These are phyloP conservation scores for Gossypium anomalum DNA, from an alignment of 345 rosid species.

Conservation along the genomic window DNA sequence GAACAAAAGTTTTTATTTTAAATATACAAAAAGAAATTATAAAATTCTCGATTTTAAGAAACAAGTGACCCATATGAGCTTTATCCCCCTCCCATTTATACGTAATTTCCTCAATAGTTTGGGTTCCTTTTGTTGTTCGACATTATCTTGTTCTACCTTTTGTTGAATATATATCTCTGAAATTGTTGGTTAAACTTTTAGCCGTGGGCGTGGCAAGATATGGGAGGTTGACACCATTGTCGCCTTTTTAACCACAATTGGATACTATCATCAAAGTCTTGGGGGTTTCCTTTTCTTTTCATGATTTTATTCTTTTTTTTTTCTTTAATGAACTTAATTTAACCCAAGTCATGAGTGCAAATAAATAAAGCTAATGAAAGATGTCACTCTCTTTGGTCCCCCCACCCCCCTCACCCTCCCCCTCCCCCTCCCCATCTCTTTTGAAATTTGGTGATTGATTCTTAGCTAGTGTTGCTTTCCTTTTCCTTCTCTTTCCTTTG, in stretches of 20 bases:
- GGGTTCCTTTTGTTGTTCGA: no score
- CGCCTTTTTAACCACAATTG: not conserved
- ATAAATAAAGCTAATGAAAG: not conserved
- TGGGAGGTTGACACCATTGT: slow-evolving; percentile 5
- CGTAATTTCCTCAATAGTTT: not conserved
- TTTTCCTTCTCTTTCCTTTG: not conserved
- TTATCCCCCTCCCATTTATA: not conserved
- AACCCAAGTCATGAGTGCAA: slow-evolving; percentile 1
- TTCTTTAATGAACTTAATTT: not conserved
- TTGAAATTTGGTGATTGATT: not conserved
- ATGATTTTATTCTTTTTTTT: not conserved
- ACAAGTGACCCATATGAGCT: slow-evolving; percentile 4
- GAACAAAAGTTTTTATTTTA: no score
- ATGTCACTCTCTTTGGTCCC: not conserved
- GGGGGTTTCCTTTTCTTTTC: not conserved
- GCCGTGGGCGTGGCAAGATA: not conserved
- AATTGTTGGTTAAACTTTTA: not conserved
- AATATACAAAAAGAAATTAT: no score
- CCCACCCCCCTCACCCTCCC: not conserved
- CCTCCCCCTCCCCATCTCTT: not conserved
- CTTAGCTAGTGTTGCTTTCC: not conserved
- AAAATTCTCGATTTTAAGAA: not conserved
- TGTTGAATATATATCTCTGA: not conserved
- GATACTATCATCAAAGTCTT: not conserved
- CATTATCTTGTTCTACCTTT: not conserved